Percentiles rank a stretch among this genome's conserved stretches.
Evolutionary conservation across 768 basidiomycete species (phyloP).

Genomic region (Agrocybe pediades): DNA sequence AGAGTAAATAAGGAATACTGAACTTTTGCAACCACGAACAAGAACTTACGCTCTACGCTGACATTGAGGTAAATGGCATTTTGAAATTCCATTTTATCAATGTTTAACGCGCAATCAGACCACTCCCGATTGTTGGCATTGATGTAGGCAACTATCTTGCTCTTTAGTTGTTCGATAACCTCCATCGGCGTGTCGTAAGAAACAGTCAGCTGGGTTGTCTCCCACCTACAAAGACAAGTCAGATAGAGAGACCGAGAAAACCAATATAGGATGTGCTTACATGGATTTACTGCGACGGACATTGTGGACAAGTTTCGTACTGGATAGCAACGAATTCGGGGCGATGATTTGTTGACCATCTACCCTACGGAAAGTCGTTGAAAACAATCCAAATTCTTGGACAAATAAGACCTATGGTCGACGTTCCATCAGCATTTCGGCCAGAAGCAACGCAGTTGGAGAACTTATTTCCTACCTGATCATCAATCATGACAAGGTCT

Average conservation of each 20-base stretch:
- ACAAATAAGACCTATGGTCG: conserved; percentile 47
- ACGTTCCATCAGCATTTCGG: conserved; percentile 1
- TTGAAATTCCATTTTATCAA: conserved; percentile 81
- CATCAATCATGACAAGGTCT: conserved; percentile 81
- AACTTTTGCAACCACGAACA: not conserved
- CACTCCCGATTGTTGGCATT: conserved; percentile 70
- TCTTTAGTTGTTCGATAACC: conserved; percentile 63
- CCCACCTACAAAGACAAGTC: conserved; percentile 45
- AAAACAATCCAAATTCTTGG: conserved; percentile 78
- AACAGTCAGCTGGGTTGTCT: conserved; percentile 66
- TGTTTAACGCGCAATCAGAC: conserved; percentile 63
- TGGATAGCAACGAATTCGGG: conserved; percentile 72
- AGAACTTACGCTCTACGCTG: conserved; percentile 67
- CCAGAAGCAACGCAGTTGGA: not conserved
- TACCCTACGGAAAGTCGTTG: conserved; percentile 77
- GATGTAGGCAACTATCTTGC: conserved; percentile 62
- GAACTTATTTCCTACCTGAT: conserved; percentile 41
- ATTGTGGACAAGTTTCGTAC: conserved; percentile 77
- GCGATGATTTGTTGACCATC: conserved; percentile 82
- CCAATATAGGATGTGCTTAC: conserved; percentile 36
- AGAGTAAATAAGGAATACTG: not conserved
- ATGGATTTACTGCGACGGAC: conserved; percentile 74
- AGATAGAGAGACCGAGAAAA: not conserved
- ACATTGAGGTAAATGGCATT: conserved; percentile 69
- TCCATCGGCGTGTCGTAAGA: conserved; percentile 74